A percentile compares a stretch with the other conserved stretches of the same genome.
Conservation (phyloP, 2,329 filamentous ascomycete species). For the Akanthomyces uredinophilus region DNA sequence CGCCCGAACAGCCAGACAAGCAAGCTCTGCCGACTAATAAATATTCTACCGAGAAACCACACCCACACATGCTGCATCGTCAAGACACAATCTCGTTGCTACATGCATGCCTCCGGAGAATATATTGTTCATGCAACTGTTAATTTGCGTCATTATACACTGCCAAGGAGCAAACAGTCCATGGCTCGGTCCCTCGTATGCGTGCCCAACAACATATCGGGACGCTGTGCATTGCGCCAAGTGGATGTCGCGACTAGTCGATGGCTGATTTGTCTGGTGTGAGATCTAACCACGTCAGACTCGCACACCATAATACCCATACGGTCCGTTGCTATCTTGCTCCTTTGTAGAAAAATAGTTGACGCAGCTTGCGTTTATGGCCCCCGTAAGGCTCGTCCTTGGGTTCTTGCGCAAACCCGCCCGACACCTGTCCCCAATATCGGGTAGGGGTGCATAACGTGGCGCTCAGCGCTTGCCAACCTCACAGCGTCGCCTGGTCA, state of each 20-base stretch:
- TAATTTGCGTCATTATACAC: background rate
- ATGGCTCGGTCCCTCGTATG: background rate
- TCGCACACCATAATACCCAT: background rate
- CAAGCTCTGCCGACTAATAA: background rate
- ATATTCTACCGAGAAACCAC: background rate
- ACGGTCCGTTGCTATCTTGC: background rate
- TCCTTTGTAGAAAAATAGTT: background rate
- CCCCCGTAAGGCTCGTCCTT: conserved; percentile 1
- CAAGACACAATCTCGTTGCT: background rate
- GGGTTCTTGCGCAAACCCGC: conserved; percentile 6
- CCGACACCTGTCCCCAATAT: conserved; percentile 1
- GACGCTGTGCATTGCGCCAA: background rate
- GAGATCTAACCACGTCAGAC: conserved; percentile 13
- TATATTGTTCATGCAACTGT: background rate
- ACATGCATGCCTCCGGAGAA: background rate
- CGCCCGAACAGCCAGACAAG: background rate
- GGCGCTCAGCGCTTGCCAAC: conserved; percentile 2
- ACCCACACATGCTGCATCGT: background rate
- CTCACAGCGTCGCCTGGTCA: background rate
- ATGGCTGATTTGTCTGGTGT: conserved; percentile 9
- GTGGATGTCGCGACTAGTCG: background rate
- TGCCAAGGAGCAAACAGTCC: background rate
- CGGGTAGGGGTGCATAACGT: conserved; percentile 11
- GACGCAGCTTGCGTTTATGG: background rate
- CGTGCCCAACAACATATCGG: conserved; percentile 9